Base-by-base conservation (phyloP, 2,329 filamentous ascomycete species). In the Penicillium sp. region DNA sequence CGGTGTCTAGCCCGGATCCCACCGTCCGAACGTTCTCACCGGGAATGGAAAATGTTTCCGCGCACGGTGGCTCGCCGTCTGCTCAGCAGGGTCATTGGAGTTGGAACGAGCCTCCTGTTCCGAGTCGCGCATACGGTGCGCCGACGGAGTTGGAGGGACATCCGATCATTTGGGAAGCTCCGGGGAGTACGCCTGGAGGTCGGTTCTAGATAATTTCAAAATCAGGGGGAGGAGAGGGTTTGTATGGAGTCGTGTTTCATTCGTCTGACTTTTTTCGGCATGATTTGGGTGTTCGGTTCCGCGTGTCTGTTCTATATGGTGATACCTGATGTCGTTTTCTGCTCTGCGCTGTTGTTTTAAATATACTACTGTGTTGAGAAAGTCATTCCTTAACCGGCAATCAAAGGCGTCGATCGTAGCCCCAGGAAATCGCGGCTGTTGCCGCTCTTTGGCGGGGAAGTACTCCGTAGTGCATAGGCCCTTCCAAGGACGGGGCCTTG, bases 121-220 rank as follows among this genome's bases (percentile, higher is more conserved):
- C 8, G 8, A 6, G 49, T 36, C 36, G 31, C 43, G 4, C 31
- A 8, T 16, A 49, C 3, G 39, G 11, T n/a, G 54, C 27, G 2
- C 59, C 62, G 1, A 57, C 54, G 1, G 63, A 66, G 43, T n/a
- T 66, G 39, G 63, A 65, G 22, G 63, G 52, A 3, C 46, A 43
- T 21, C 29, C 40, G 2, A 47, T 56, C 2, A 43, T 54, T 11
- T 55, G 51, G 22, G 49, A 52, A 21, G 54, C 32, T 9, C 54
- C 54, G 21, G 52, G 39, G 1, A 50, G 47, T 11, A 54, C 14
- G 8, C 52, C 50, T 1, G 18, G 4, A 1, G 2, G 48, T 16
- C 38, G 45, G 29, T 21, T 8, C 8, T 43, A 36, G 32, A 8
- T 1, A 16, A 2, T 2, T 27, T 24, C 14, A 24, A 32, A 47